These are phyloP conservation scores for Litsea cubeba DNA, from an alignment of 164 flowering plant genomes.

Conservation along the genomic window DNA sequence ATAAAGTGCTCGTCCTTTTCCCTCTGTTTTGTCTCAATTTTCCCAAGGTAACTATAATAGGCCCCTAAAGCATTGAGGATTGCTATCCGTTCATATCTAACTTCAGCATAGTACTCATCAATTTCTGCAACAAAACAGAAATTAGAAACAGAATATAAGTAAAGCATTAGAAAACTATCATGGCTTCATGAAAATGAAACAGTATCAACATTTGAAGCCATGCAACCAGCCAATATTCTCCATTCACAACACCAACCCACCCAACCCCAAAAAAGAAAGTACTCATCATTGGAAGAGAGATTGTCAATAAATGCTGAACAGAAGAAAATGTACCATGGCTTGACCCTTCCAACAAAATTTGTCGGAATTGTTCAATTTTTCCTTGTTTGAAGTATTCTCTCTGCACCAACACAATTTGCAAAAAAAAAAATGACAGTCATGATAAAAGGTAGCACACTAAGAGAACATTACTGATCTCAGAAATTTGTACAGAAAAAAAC, in stretches of 20 bases:
- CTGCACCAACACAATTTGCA: constrained; percentile 34
- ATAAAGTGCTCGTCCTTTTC: constrained; percentile 90
- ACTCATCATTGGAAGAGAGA: neutral
- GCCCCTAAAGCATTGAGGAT: constrained; percentile 94
- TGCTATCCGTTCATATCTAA: constrained; percentile 88
- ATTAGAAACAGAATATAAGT: neutral
- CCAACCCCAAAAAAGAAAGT: neutral
- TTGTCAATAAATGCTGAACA: neutral
- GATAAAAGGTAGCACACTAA: neutral
- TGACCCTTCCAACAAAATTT: constrained; percentile 94
- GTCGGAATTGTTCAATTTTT: constrained; percentile 75
- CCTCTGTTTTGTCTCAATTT: constrained; percentile 78
- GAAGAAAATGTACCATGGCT: constrained; percentile 59
- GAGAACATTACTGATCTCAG: neutral
- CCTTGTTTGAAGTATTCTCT: constrained; percentile 99
- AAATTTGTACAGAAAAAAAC: too few species aligned
- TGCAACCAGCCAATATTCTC: neutral
- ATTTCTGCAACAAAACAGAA: constrained; percentile 55
- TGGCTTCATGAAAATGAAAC: neutral
- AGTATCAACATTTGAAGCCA: neutral
- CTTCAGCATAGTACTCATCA: constrained; percentile 96
- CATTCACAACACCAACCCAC: neutral
- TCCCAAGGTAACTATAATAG: constrained; percentile 85
- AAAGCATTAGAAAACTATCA: neutral
- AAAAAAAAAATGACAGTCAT: too few species aligned